Conservation (phyloP, 2,329 filamentous ascomycete genomes). For the Trichophyton equinum region DNA sequence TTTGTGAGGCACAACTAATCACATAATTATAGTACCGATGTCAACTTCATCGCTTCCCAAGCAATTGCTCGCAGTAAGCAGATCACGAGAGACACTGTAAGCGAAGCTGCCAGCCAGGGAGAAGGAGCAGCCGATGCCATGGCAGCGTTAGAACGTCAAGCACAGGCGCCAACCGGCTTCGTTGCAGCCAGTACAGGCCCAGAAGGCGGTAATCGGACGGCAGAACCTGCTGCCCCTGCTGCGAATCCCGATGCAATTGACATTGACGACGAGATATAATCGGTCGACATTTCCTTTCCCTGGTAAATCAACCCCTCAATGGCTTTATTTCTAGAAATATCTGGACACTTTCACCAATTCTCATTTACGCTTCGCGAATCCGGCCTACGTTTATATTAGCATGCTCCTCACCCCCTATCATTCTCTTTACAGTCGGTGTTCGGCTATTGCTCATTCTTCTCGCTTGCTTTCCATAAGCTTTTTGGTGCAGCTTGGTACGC, state of each 20-base stretch:
- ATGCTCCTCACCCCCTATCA: background rate
- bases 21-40: slow-evolving; percentile 54
- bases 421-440: background rate
- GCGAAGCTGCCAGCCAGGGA: slow-evolving; percentile 32
- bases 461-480: background rate
- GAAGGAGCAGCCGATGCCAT: slow-evolving; percentile 60
- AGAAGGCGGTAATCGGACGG: slow-evolving; percentile 45
- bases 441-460: background rate
- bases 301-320: background rate
- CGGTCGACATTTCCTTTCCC: background rate
- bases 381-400: background rate
- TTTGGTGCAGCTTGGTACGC: background rate
- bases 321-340: background rate
- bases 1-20: background rate
- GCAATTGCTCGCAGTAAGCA: slow-evolving; percentile 71
- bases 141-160: slow-evolving; percentile 76
- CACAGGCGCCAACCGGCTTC: slow-evolving; percentile 79
- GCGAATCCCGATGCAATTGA: slow-evolving; percentile 81
- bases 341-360: background rate
- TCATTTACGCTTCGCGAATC: background rate
- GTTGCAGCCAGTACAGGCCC: slow-evolving; percentile 72
- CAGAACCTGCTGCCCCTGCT: slow-evolving; percentile 30
- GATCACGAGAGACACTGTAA: slow-evolving; percentile 27
- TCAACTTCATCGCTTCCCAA: slow-evolving; percentile 96
- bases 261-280: slow-evolving; percentile 46